These are phyloP conservation scores for Tephrocybe sp. DNA, from an alignment of 768 basidiomycete species.

Conservation along the genomic window DNA sequence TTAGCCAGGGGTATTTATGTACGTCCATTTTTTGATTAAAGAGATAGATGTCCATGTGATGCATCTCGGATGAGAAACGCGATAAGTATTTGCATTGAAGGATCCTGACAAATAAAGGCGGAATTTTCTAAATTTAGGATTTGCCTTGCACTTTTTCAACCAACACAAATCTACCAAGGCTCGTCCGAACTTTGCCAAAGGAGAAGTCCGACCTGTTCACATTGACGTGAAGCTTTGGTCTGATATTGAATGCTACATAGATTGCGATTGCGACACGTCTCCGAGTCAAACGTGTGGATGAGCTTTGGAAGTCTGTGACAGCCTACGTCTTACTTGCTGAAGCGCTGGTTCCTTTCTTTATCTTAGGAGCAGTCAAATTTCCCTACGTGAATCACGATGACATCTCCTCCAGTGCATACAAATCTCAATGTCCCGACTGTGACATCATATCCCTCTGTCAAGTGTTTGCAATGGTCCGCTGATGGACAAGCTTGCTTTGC, in stretches of 20 bases:
- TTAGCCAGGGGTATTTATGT: conserved; percentile 10
- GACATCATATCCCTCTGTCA: conserved; percentile 53
- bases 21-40: too few species aligned
- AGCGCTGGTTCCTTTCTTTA: background rate
- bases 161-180: conserved; percentile 8
- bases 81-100: too few species aligned
- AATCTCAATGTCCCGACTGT: conserved; percentile 58
- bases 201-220: too few species aligned
- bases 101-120: conserved; percentile 13
- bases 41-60: too few species aligned
- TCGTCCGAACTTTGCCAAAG: too few species aligned
- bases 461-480: conserved; percentile 67
- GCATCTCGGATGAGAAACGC: too few species aligned
- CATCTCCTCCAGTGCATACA: conserved; percentile 35
- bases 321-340: conserved; percentile 20
- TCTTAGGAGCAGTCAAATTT: background rate
- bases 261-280: too few species aligned
- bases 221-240: too few species aligned
- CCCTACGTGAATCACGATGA: background rate
- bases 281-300: too few species aligned
- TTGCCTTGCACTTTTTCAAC: conserved; percentile 24
- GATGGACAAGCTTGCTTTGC: conserved; percentile 71
- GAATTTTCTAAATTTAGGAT: conserved; percentile 22
- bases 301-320: too few species aligned
- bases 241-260: too few species aligned